Evolutionary conservation across 2,329 filamentous ascomycete genomes (phyloP), one percentile per base, ranked within the genome.

Genomic region (Xylaria sp.): DNA sequence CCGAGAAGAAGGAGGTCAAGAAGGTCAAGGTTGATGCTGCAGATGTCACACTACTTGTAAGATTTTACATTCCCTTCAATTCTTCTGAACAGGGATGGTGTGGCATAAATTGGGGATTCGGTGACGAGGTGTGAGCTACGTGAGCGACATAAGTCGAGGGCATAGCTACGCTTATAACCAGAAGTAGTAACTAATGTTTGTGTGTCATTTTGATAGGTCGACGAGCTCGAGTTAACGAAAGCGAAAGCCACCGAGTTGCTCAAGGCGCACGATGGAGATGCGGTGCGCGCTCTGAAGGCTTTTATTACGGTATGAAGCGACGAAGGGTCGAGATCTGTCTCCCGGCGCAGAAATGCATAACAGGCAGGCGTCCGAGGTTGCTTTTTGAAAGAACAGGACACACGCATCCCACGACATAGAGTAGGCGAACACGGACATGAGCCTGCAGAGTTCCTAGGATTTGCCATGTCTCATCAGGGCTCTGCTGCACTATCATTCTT

Each of bases 191-290:
- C 63, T 68, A 17, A 67, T 20, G 3, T 20, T 20, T 26, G 42
- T 59, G 42, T 46, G 28, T 3, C 31, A 20, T 15, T 59, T 20
- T 57, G 10, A 31, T 13, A 90, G 89, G 84, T 92, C 13, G 88
- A 92, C 57, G 87, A 94, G 78, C 84, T 94, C 38, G 92, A 95
- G 69, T 77, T 95, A 42, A 81, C 87, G 1, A 94, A 93, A 79
- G 74, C 82, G 2, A 93, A 90, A 79, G 93, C 91, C 1, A 94
- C 90, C 1, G 92, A 95, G 69, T 79, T 95, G 59, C 84, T 96
- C 5, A 90, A 89, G 78, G 83, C 86, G 5, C 84, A 94, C 74
- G 91, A 93, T 59, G 93, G 92, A 2, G 86, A 93, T 76, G 87
- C 87, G 1, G 84, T 90, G 46, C 85, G 87, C 78, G 92, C 92